Evolutionary conservation across 257 asterid genomes (phyloP), one percentile per base, ranked within the genome.

Genomic region (Petunia secreta): DNA sequence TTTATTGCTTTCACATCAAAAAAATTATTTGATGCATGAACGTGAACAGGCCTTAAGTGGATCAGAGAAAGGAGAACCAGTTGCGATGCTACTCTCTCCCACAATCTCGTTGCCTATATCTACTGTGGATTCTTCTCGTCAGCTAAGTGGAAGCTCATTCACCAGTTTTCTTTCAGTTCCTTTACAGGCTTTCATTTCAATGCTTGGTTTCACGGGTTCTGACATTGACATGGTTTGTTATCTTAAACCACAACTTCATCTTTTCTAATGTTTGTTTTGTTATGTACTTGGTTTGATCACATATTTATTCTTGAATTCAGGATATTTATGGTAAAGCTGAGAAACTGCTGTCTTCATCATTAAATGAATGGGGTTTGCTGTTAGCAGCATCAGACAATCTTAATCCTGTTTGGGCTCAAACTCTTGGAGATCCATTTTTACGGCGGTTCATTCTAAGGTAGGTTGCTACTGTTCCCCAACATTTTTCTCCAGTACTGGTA

Each of bases 81-180:
- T 90, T 83, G 96, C 97, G 80, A 86, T 95, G 89, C 96, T 95
- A 64, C 91, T 95, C 65, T 95, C 99, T 75, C 96, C 98, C 3
- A 77, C 90, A 15, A 85, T 89, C 65, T 86, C 97, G 65, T 87
- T 92, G 80, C 92, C 96, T 63, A 82, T 91, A 80, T 90, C 90
- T 66, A 80, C 85, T 37, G 64, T 87, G 58, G 98, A 90, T 63
- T 86, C 93, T 84, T 82, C 90, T 80, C 96, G 92, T 54, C 98
- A 91, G 76, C 89, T 87, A 44, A 83, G 87, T 80, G 97, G 97
- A 84, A 95, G 97, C 91, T 82, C 85, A 75, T 95, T 95, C 88
- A 93, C 99, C 78, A 86, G 85, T 87, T 95, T 95, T 81, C 98
- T 95, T 84, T 87, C 98, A 67, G 89, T 92, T 81, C 98, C 99